Base-by-base conservation (phyloP, 768 basidiomycete species). In the Boletus subparvulus region DNA sequence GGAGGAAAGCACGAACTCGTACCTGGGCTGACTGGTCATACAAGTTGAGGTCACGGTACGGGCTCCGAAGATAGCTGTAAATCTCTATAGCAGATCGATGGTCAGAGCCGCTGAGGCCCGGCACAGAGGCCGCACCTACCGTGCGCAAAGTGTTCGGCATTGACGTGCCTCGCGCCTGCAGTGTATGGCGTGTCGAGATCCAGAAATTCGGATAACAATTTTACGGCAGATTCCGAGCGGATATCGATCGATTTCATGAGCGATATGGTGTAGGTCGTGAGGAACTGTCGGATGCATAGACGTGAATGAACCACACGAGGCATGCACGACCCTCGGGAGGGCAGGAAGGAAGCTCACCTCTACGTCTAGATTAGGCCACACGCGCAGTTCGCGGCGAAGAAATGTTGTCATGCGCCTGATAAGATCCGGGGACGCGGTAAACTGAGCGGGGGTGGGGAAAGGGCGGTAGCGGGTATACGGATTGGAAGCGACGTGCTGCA, bases 91-190 rank as follows among this genome's bases (percentile, higher is more conserved):
- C 12, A 48, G 40, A 54, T 30, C 26, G 17, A 37, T 14, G 12
- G 28, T 60, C 56, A 65, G 56, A 47, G 17, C 32, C 4, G 21
- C 28, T 6, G 6, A 4, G 3, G 24, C 40, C 33, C 0, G 13
- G 19, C 36, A 4, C 6, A 60, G 47, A 53, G 24, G 33, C 46
- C 41, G 33, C n/a, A 72, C 81, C 62, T 63, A 92, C 92, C 93
- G 73, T 98, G 94, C 9, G 88, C 91, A 74, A 97, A 95, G 71
- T 97, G 94, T 68, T 98, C 94, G 12, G 94, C 90, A 62, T 92
- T 90, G 26, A 77, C 72, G 55, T 82, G 78, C 52, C 85, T 78
- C 26, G 77, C 75, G 9, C 85, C 86, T 46, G 82, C 79, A 21
- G 69, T 67, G 56, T 85, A 84, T 3, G 81, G 78, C 4, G 74